These are phyloP conservation scores for Marvania coccoides DNA, from an alignment of 139 green algal species.

Conservation along the genomic window DNA sequence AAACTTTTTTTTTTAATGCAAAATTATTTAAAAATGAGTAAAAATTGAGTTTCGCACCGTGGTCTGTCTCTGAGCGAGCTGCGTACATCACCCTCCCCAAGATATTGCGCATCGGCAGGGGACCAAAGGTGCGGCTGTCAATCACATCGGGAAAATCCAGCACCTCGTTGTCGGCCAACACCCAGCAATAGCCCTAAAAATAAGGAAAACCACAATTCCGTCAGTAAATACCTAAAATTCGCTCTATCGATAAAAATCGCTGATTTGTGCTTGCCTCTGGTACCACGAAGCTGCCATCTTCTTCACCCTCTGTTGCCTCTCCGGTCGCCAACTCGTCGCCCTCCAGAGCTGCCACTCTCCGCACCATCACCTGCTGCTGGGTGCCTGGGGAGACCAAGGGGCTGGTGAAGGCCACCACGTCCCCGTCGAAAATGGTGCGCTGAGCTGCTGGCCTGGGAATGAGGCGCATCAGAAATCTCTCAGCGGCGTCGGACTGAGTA, in stretches of 20 bases:
- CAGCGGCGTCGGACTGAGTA: slow-evolving; percentile 22
- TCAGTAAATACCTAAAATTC: not conserved
- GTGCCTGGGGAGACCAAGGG: not conserved
- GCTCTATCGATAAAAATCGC: slow-evolving; percentile 18
- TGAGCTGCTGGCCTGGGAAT: slow-evolving; percentile 35
- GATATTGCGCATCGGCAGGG: slow-evolving; percentile 36
- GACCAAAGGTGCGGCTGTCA: slow-evolving; percentile 57
- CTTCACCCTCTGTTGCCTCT: slow-evolving; percentile 13
- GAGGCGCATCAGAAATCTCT: slow-evolving; percentile 51
- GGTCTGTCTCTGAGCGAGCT: slow-evolving; percentile 12
- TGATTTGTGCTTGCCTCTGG: slow-evolving; percentile 10
- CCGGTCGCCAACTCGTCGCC: slow-evolving; percentile 57
- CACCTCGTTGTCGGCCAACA: slow-evolving; percentile 70
- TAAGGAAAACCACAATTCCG: not conserved
- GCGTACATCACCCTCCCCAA: slow-evolving; percentile 38
- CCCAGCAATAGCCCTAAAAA: slow-evolving; percentile 67
- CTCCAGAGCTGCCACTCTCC: slow-evolving; percentile 64
- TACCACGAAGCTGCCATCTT: not conserved
- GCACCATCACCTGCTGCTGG: slow-evolving; percentile 44
- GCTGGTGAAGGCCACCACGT: slow-evolving; percentile 54
- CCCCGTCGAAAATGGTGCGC: slow-evolving; percentile 35
- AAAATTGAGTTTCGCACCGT: not conserved
- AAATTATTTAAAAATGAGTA: not conserved
- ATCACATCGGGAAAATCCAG: slow-evolving; percentile 42
- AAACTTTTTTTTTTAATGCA: not conserved